Percentiles rank a stretch among this genome's conserved stretches.
These are phyloP conservation scores for Penicillium digitatum DNA, from an alignment of 2,329 filamentous ascomycete species.

Conservation along the genomic window DNA sequence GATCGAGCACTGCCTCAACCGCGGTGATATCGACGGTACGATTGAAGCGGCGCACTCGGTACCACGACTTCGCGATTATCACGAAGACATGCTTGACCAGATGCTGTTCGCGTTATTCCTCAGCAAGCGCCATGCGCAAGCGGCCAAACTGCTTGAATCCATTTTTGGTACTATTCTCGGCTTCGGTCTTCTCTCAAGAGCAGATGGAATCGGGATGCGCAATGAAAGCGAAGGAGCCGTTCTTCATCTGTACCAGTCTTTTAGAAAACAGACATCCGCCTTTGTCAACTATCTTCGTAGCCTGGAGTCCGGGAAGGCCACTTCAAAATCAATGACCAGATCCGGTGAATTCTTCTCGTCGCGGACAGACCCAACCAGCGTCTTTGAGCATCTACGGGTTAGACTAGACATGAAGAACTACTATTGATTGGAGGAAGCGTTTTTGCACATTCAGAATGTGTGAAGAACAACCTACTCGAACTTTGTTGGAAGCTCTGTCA, in stretches of 20 bases:
- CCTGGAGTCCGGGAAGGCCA: constrained; percentile 61
- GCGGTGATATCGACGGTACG: constrained; percentile 44
- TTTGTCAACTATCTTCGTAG: constrained; percentile 69
- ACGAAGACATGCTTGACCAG: constrained; percentile 68
- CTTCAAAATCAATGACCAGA: constrained; percentile 35
- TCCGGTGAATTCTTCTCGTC: constrained; percentile 27
- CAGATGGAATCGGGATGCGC: constrained; percentile 39
- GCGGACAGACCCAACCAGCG: constrained; percentile 49
- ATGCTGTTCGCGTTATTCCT: constrained; percentile 72
- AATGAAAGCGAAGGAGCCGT: constrained; percentile 41
- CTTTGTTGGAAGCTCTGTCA: not conserved
- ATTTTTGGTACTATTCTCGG: constrained; percentile 69
- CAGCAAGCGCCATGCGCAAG: constrained; percentile 68
- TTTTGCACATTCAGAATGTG: not conserved
- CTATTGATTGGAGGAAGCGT: constrained; percentile 44
- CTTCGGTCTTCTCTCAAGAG: constrained; percentile 53
- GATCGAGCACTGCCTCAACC: constrained; percentile 57
- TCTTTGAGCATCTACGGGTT: constrained; percentile 64
- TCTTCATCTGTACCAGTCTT: constrained; percentile 57
- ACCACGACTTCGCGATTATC: constrained; percentile 62
- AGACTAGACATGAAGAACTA: constrained; percentile 69
- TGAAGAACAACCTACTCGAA: too few relatives aligned
- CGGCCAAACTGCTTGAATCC: constrained; percentile 69
- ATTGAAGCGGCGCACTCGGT: constrained; percentile 58
- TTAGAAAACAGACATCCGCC: constrained; percentile 67